phyloP scores from a whole-genome alignment of 148 eudicot species.

The Agrostemma githago region DNA sequence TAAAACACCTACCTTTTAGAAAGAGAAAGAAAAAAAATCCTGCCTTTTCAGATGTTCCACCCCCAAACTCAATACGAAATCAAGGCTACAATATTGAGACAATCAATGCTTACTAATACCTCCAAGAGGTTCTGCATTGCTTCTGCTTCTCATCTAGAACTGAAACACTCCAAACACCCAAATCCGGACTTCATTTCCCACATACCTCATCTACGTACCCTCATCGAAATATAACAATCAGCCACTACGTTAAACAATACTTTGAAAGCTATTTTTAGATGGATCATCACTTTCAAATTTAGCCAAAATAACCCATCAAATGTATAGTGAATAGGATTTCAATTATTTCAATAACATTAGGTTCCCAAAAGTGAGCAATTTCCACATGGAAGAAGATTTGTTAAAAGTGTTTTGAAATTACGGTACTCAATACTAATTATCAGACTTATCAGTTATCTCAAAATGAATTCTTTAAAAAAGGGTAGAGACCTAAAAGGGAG shows the following conservation, averaged over 20 bases:
- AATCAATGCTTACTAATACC: background rate
- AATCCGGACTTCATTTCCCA: background rate
- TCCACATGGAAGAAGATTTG: too few species aligned
- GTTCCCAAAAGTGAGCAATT: too few species aligned
- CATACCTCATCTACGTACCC: background rate
- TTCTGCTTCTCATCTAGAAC: background rate
- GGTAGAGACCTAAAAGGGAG: background rate
- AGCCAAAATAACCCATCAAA: too few species aligned
- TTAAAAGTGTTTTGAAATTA: too few species aligned
- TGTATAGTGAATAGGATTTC: too few species aligned
- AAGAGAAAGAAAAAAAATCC: background rate
- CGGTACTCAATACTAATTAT: background rate
- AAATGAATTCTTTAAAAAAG: background rate
- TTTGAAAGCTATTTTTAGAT: too few species aligned
- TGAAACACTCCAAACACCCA: background rate
- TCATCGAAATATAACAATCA: background rate
- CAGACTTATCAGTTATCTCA: background rate
- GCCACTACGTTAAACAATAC: background rate
- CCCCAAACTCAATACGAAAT: background rate
- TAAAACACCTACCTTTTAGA: background rate
- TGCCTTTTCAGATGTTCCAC: background rate
- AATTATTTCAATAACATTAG: too few species aligned
- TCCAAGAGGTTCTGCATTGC: background rate
- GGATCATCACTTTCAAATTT: too few species aligned
- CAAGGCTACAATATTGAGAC: background rate